Percentiles rank a stretch among this genome's conserved stretches.
Conservation (phyloP, 768 basidiomycete species). For the Hericium coralloides region DNA sequence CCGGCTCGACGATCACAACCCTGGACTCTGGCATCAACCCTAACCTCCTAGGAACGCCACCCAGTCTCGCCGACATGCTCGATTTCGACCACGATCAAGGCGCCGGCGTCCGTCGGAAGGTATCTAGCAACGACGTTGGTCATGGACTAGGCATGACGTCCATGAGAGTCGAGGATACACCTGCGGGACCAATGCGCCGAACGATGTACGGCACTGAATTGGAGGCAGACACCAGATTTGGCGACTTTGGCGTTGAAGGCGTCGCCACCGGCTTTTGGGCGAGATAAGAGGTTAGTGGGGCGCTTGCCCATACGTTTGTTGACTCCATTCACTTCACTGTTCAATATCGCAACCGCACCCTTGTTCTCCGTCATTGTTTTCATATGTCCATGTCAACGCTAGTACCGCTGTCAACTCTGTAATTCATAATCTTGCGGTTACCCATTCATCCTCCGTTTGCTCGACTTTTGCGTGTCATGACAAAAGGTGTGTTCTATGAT, state of each 20-base stretch:
- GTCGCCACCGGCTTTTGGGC: conserved; percentile 69
- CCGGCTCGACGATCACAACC: background rate
- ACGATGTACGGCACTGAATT: conserved; percentile 84
- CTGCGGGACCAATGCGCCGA: conserved; percentile 41
- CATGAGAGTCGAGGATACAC: conserved; percentile 32
- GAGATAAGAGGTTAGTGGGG: conserved; percentile 29
- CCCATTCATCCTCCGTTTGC: too few relatives aligned
- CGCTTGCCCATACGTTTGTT: background rate
- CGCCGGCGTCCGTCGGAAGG: conserved; percentile 3
- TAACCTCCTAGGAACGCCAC: conserved; percentile 11
- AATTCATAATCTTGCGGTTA: too few relatives aligned
- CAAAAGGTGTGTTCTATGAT: too few relatives aligned
- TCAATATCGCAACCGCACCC: conserved; percentile 3
- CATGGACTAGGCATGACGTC: conserved; percentile 34
- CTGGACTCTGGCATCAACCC: conserved; percentile 9
- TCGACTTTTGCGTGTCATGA: too few relatives aligned
- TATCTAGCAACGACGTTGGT: conserved; percentile 35
- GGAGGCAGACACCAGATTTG: conserved; percentile 75
- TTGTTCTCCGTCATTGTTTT: background rate
- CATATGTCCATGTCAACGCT: background rate
- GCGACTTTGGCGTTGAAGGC: conserved; percentile 75
- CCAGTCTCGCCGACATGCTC: conserved; percentile 2
- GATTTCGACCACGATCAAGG: conserved; percentile 4
- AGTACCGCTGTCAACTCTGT: too few relatives aligned
- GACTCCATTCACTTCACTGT: background rate